A percentile compares a stretch with the other conserved stretches of the same genome.
These are phyloP conservation scores for Lindgomyces ingoldianus DNA, from an alignment of 495 filamentous ascomycete species.

Conservation along the genomic window DNA sequence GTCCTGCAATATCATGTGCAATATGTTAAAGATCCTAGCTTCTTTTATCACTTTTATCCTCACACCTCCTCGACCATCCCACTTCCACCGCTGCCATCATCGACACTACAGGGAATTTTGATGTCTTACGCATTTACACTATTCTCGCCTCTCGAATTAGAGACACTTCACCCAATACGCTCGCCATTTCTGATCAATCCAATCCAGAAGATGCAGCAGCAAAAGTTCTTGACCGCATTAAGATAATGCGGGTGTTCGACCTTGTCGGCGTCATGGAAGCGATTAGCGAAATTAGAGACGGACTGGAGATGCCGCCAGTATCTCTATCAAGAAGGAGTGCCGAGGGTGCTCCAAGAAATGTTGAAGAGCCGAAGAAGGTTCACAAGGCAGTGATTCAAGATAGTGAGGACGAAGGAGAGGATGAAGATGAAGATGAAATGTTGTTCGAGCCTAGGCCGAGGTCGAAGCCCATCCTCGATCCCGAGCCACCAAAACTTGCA, in stretches of 20 bases:
- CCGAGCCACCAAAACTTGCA: not conserved
- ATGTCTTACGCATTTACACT: conserved; percentile 34
- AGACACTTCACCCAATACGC: not conserved
- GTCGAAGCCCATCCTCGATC: not conserved
- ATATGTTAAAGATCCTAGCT: conserved; percentile 18
- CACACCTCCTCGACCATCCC: conserved; percentile 33
- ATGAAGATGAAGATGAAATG: conserved; percentile 47
- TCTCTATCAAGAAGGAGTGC: not conserved
- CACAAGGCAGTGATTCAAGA: conserved; percentile 34
- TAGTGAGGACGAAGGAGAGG: conserved; percentile 46
- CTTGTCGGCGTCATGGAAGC: conserved; percentile 60
- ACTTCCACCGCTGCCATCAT: conserved; percentile 37
- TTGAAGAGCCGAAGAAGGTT: not conserved
- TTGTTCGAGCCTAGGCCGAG: conserved; percentile 30
- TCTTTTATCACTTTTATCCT: conserved; percentile 19
- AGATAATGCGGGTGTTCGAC: conserved; percentile 62
- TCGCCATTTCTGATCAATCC: not conserved
- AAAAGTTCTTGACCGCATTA: conserved; percentile 53
- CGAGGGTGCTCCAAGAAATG: not conserved
- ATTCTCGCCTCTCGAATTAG: conserved; percentile 18
- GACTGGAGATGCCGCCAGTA: conserved; percentile 13
- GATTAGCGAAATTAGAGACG: conserved; percentile 49
- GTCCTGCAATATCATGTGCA: not conserved
- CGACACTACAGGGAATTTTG: conserved; percentile 41
- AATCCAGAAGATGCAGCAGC: conserved; percentile 22